These are phyloP conservation scores for Cytospora schulzeri DNA, from an alignment of 2,329 filamentous ascomycete species.

Conservation along the genomic window DNA sequence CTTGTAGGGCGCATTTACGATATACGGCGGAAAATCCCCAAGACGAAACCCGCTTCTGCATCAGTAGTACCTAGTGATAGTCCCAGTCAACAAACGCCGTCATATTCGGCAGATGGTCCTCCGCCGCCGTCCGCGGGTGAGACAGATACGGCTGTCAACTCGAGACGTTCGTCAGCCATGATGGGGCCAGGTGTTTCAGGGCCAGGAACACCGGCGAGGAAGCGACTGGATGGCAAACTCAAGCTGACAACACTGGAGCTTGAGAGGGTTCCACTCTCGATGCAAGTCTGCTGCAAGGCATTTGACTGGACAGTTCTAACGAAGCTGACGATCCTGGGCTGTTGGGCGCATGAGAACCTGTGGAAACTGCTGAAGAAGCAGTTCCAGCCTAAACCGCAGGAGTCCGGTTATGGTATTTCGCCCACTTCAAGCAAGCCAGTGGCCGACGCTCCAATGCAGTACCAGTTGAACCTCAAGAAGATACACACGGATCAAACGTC, in stretches of 20 bases:
- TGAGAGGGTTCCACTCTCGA: slow-evolving; percentile 73
- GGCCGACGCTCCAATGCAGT: slow-evolving; percentile 47
- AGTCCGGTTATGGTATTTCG: slow-evolving; percentile 34
- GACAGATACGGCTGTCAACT: slow-evolving; percentile 9
- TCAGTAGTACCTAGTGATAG: background rate
- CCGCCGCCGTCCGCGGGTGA: slow-evolving; percentile 4
- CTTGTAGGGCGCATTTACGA: slow-evolving; percentile 70
- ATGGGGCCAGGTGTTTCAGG: background rate
- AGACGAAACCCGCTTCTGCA: slow-evolving; percentile 15
- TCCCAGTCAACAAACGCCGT: slow-evolving; percentile 7
- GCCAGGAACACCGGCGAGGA: slow-evolving; percentile 34
- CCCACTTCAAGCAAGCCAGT: slow-evolving; percentile 33
- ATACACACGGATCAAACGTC: slow-evolving; percentile 77
- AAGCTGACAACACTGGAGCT: slow-evolving; percentile 73
- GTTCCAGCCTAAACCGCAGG: slow-evolving; percentile 50
- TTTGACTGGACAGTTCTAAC: slow-evolving; percentile 76
- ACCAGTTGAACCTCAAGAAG: slow-evolving; percentile 68
- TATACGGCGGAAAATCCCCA: slow-evolving; percentile 41
- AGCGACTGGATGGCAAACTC: slow-evolving; percentile 58
- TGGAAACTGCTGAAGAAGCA: slow-evolving; percentile 72
- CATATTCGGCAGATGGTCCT: background rate
- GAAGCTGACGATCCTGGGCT: slow-evolving; percentile 73
- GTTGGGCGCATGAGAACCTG: slow-evolving; percentile 70
- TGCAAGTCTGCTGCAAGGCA: slow-evolving; percentile 68
- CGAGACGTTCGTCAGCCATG: slow-evolving; percentile 13